Evolutionary conservation across 2,329 filamentous ascomycete species (phyloP), one percentile per base, ranked within the genome.

Genomic region (Sporothrix curviconia): DNA sequence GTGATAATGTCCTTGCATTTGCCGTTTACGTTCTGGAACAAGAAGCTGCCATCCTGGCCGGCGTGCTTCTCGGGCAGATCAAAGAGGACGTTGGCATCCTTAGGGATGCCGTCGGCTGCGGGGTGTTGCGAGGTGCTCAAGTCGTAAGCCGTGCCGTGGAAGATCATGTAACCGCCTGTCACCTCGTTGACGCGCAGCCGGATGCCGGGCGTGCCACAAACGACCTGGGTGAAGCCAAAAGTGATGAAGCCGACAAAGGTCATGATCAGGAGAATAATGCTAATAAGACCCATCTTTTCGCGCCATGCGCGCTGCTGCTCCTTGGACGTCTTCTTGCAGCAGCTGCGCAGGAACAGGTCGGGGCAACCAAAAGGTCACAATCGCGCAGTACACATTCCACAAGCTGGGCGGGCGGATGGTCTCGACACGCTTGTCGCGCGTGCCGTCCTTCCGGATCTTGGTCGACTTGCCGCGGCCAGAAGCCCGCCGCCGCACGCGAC

Each of bases 21-120:
- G 49, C 94, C 95, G 66, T 99, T 99, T 71, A 99, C 94, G 64
- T 97, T 95, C 70, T 99, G 94, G 74, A 99, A 99, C 67, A 99
- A 75, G 70, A 99, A 99, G 68, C 92, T 97, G 58, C 90, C 92
- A 69, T 99, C 95, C 71, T 89, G 82, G n/a, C 92, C 94, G 56
- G 85, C 86, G 65, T 92, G 84, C 67, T 89, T 89, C 64, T 87
- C 82, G 1, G 86, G 80, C n/a, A 95, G 75, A 69, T 96, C 91
- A 67, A 84, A 97, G 14, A 99, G 76, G 24, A 99, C 85, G 66
- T 97, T 96, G 25, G 88, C 78, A 30, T 79, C 81, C 2, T 69
- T 64, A 1, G 88, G 82, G 63, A 99, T 90, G 36, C 92, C 92
- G 61, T 84, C 77, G 1, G 91, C 94, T 3, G 83, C 80, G 7